These are phyloP conservation scores for Testicularia cyperi DNA, from an alignment of 1,284 basidiomycete genomes.

Conservation along the genomic window DNA sequence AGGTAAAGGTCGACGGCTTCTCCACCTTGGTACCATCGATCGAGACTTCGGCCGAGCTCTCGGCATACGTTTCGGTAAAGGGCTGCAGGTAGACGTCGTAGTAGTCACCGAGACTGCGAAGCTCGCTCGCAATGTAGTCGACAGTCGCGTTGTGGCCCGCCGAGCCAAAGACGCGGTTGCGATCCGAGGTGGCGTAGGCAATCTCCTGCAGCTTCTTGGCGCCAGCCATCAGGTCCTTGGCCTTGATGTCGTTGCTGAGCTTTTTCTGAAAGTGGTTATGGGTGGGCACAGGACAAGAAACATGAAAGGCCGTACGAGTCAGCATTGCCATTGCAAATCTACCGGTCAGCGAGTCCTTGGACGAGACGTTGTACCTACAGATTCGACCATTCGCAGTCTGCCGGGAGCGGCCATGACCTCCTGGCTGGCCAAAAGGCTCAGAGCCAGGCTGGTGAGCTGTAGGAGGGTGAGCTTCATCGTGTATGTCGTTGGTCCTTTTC, in stretches of 20 bases:
- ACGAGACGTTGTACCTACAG: slow-evolving; percentile 6
- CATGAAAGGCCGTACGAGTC: neutral
- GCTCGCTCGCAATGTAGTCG: slow-evolving; percentile 14
- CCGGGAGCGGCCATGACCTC: slow-evolving; percentile 9
- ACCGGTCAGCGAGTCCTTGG: neutral
- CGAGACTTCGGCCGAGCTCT: slow-evolving; percentile 12
- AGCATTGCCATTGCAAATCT: too few species aligned
- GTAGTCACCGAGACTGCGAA: slow-evolving; percentile 13
- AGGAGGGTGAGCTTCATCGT: slow-evolving; percentile 18
- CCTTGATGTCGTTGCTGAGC: slow-evolving; percentile 21
- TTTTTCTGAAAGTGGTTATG: slow-evolving; percentile 6
- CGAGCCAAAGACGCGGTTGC: slow-evolving; percentile 29
- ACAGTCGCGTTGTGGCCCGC: slow-evolving; percentile 27
- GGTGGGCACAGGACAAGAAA: neutral
- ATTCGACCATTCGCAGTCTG: slow-evolving; percentile 15
- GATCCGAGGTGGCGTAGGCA: slow-evolving; percentile 12
- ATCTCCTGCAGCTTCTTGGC: slow-evolving; percentile 11
- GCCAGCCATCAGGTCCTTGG: slow-evolving; percentile 10
- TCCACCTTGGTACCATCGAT: slow-evolving; percentile 13
- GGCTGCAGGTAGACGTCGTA: slow-evolving; percentile 27
- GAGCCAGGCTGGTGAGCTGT: slow-evolving; percentile 20
- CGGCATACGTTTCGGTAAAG: slow-evolving; percentile 26
- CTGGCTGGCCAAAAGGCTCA: slow-evolving; percentile 14
- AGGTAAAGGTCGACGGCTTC: slow-evolving; percentile 14
- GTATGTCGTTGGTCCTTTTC: too few species aligned